Conservation (phyloP, 2,329 filamentous ascomycete genomes). For the Claviceps purpurea region DNA sequence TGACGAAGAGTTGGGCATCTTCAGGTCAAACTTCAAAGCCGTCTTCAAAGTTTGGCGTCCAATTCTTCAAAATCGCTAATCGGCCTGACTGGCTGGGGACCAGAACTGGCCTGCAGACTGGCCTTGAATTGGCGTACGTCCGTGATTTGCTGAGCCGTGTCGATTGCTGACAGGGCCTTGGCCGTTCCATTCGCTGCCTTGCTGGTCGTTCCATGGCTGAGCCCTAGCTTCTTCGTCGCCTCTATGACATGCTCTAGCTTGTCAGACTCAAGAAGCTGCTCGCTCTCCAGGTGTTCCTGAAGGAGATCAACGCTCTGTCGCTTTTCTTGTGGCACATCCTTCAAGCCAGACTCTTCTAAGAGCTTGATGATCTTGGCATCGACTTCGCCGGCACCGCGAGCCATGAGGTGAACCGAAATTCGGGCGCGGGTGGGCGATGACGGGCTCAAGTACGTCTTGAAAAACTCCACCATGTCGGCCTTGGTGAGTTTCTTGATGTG, state of each 20-base stretch:
- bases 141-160: slow-evolving; percentile 46
- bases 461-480: slow-evolving; percentile 68
- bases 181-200: slow-evolving; percentile 20
- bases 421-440: slow-evolving; percentile 65
- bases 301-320: slow-evolving; percentile 36
- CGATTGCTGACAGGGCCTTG: slow-evolving; percentile 28
- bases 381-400: slow-evolving; percentile 44
- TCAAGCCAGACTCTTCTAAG: slow-evolving; percentile 22
- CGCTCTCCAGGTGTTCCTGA: slow-evolving; percentile 33
- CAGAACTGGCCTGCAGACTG: slow-evolving; percentile 55
- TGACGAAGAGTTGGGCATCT: not conserved
- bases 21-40: not conserved
- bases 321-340: slow-evolving; percentile 27
- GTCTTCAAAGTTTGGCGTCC: slow-evolving; percentile 57
- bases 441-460: slow-evolving; percentile 60
- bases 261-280: slow-evolving; percentile 33
- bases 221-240: slow-evolving; percentile 29
- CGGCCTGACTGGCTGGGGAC: slow-evolving; percentile 59
- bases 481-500: slow-evolving; percentile 65
- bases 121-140: slow-evolving; percentile 76
- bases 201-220: slow-evolving; percentile 20
- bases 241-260: slow-evolving; percentile 36
- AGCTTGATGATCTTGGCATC: slow-evolving; percentile 31
- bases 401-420: slow-evolving; percentile 68
- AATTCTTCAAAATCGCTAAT: slow-evolving; percentile 76